Percentiles rank a stretch among this genome's conserved stretches.
Evolutionary conservation across 352 stramenopile genomes (phyloP).

Genomic region (Phytophthora palmivora): DNA sequence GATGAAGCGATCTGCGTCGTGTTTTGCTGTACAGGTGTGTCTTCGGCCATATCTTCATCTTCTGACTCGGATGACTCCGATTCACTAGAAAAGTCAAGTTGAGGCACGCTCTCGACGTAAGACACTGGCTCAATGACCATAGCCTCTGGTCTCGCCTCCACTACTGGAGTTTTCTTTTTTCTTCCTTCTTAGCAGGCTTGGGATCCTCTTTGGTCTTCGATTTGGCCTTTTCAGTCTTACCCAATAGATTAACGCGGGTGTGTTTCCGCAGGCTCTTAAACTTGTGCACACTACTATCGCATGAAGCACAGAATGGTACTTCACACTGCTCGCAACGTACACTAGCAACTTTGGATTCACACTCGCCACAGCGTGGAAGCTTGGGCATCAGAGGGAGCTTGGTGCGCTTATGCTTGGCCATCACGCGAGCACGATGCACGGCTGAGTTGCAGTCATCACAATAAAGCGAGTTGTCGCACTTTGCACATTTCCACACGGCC

Average conservation of each 20-base stretch:
- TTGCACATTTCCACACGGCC: conserved; percentile 57
- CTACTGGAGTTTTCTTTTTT: conserved; percentile 21
- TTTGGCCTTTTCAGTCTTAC: conserved; percentile 13
- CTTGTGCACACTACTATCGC: conserved; percentile 69
- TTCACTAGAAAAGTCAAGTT: conserved; percentile 62
- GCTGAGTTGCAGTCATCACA: conserved; percentile 65
- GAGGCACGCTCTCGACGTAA: conserved; percentile 69
- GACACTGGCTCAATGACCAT: conserved; percentile 13
- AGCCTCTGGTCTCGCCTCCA: conserved; percentile 9
- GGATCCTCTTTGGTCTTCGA: conserved; percentile 25
- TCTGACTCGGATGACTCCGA: conserved; percentile 43
- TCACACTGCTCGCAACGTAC: conserved; percentile 69
- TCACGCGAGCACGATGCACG: conserved; percentile 70
- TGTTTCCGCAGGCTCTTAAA: conserved; percentile 78
- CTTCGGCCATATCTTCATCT: conserved; percentile 32
- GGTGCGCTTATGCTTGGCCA: conserved; percentile 59
- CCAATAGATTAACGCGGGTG: conserved; percentile 30
- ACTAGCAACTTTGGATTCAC: conserved; percentile 43
- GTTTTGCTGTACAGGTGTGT: not conserved
- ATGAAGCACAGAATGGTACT: conserved; percentile 57
- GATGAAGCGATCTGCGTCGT: conserved; percentile 2
- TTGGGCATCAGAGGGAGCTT: conserved; percentile 42
- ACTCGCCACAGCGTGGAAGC: conserved; percentile 58
- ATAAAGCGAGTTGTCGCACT: conserved; percentile 70
- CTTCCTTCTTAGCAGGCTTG: conserved; percentile 16